Evolutionary conservation across 805 yeast genomes (phyloP), one percentile per base, ranked within the genome.

Genomic region (Wickerhamiella cacticola): DNA sequence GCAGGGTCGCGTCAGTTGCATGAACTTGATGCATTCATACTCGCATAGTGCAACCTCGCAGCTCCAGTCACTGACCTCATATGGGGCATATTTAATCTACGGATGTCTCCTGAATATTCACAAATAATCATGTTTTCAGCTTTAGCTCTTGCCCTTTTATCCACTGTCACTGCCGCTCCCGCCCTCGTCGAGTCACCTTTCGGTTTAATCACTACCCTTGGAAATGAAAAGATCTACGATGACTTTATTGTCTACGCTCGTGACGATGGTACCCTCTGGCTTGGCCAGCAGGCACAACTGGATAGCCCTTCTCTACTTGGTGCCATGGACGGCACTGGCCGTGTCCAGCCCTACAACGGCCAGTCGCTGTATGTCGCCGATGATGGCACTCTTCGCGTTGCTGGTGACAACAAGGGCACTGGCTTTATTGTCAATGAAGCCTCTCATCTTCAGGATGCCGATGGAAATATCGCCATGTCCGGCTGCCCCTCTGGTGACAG

Each of bases 101-200:
- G n/a, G n/a, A n/a, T n/a, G n/a, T n/a, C n/a, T n/a, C n/a, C n/a
- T n/a, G n/a, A n/a, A n/a, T 35, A 7, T 5, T 35, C 40, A 19
- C 13, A 3, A 9, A 12, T 23, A 19, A 46, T 29, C n/a, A 21
- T 35, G 26, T 45, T 28, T 22, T 31, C 34, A 18, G 15, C 49
- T 47, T 34, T 52, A 19, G 26, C 50, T 24, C 54, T 50, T 39
- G 55, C 58, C n/a, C 46, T 53, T 12, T 31, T 52, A 16, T 48
- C 54, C 38, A 34, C 48, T n/a, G 55, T 46, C 5, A 7, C 50
- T 29, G 55, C 55, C 6, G 55, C 56, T n/a, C 57, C 56, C 24
- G 40, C 33, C 3, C 40, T 36, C n/a, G 40, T 46, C 13, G 29
- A 29, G 24, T 24, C 48, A n/a, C 48, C 48, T 25, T 46, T 46